Evolutionary conservation across 2,329 filamentous ascomycete genomes (phyloP).

Genomic region (Helotiales sp.): DNA sequence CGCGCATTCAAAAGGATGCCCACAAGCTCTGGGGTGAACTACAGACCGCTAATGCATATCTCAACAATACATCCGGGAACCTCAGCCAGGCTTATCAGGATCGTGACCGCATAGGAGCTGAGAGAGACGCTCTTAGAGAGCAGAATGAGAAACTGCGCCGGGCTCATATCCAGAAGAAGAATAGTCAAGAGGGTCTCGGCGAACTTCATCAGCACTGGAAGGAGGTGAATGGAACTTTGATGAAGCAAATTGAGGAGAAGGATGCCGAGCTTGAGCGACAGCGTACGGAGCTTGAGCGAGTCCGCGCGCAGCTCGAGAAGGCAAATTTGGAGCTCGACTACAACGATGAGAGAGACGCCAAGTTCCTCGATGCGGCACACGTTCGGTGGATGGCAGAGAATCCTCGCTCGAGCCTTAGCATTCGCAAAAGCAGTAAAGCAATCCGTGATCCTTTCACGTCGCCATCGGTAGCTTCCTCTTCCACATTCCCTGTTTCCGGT

Average conservation of each 20-base stretch:
- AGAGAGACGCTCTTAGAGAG: slow-evolving; percentile 14
- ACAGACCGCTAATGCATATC: not conserved
- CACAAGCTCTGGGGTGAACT: not conserved
- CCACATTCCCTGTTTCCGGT: not conserved
- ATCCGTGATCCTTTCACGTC: slow-evolving; percentile 33
- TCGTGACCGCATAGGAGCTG: slow-evolving; percentile 10
- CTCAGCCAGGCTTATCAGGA: slow-evolving; percentile 17
- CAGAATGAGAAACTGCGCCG: not conserved
- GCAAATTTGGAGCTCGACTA: slow-evolving; percentile 1
- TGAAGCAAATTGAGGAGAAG: slow-evolving; percentile 26
- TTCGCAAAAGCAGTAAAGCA: slow-evolving; percentile 19
- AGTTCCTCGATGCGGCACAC: slow-evolving; percentile 21
- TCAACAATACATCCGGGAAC: slow-evolving; percentile 6
- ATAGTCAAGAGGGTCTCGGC: slow-evolving; percentile 12
- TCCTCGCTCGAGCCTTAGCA: slow-evolving; percentile 22
- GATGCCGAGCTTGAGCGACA: slow-evolving; percentile 27
- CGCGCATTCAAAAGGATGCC: not conserved
- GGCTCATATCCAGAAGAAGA: slow-evolving; percentile 6
- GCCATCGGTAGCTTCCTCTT: slow-evolving; percentile 19
- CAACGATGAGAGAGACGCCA: slow-evolving; percentile 21
- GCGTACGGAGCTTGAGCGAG: not conserved
- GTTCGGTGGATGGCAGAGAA: slow-evolving; percentile 34
- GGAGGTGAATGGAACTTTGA: slow-evolving; percentile 13
- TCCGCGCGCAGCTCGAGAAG: not conserved
- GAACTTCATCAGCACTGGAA: slow-evolving; percentile 17